A percentile compares a stretch with the other conserved stretches of the same genome.
phyloP scores from a whole-genome alignment of 805 yeast species.

The Lipomyces lipofer region DNA sequence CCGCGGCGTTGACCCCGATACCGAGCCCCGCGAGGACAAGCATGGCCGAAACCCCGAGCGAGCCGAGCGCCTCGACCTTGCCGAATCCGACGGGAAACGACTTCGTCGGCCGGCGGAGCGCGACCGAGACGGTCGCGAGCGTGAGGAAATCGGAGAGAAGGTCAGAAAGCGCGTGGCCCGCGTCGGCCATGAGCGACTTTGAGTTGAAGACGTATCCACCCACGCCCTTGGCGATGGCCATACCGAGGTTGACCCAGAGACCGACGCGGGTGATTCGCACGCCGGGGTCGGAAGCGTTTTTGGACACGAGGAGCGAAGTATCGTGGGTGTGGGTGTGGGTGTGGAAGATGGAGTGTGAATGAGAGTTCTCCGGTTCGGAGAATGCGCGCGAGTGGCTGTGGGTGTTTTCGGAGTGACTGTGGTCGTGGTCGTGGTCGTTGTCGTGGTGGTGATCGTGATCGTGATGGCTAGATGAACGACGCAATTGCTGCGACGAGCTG shows the following conservation, averaged over 20 bases:
- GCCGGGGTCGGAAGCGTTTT: conserved; percentile 68
- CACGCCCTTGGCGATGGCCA: conserved; percentile 81
- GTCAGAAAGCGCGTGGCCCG: conserved; percentile 90
- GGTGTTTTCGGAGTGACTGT: background rate
- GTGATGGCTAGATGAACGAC: background rate
- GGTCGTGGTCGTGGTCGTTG: conserved; percentile 1
- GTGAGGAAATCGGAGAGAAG: conserved; percentile 87
- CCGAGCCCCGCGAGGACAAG: conserved; percentile 84
- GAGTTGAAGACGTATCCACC: conserved; percentile 95
- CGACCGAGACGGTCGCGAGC: conserved; percentile 79
- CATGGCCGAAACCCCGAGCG: conserved; percentile 81
- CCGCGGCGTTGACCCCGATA: conserved; percentile 71
- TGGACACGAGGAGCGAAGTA: conserved; percentile 34
- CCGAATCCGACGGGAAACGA: conserved; percentile 87
- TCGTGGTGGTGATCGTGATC: conserved; percentile 4
- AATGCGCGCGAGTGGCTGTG: conserved; percentile 11
- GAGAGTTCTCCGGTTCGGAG: conserved; percentile 20
- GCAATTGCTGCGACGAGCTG: too few species aligned
- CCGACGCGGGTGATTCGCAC: conserved; percentile 94
- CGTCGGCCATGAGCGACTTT: conserved; percentile 90
- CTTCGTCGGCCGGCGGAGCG: conserved; percentile 58
- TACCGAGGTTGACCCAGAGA: conserved; percentile 72
- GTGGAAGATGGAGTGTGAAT: conserved; percentile 26
- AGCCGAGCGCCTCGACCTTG: conserved; percentile 88
- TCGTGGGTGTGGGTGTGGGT: conserved; percentile 25